Evolutionary conservation across 176 grass and related monocot genomes (phyloP), one percentile per base, ranked within the genome.

Genomic region (Rhynchospora tenuis): DNA sequence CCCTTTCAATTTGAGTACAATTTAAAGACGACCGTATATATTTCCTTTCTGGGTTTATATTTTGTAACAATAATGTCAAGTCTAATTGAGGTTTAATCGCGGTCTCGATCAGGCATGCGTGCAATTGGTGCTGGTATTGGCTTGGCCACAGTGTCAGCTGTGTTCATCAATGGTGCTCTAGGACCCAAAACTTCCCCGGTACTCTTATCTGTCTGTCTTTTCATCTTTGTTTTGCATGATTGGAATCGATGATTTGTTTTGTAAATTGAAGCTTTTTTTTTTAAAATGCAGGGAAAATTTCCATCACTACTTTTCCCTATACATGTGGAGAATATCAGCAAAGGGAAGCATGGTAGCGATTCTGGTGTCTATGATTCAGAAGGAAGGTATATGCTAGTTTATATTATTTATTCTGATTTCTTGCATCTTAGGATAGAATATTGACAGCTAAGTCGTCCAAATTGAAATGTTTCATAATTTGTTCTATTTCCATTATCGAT

Each of bases 311-410:
- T 58, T 68, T 2, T 87, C 20, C 90, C 91, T 24, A 86, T 99
- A 58, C 90, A 92, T 88, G 75, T 99, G n/a, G 81, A 88, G 76
- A 88, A 96, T 88, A 99, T 99, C 52, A 61, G 95, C 8, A 93
- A 84, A 17, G 97, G 86, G 1, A 99, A 88, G n/a, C 97, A 99
- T 28, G 83, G 86, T 47, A 93, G 97, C 54, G 91, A 99, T 62
- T 78, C 97, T 28, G 89, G 88, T 19, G 77, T 85, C 8, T 99
- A 90, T 15, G 91, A 99, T n/a, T 42, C 76, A 2, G 70, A 92
- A 62, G 92, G 90, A 81, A 89, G 93, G 96, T 95, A 97, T 59
- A 15, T 83, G 44, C 33, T 6, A 86, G 51, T 42, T 44, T 42
- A 20, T 22, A 56, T n/a, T 46, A 42, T 23, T 74, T 17, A 84